Evolutionary conservation across 148 eudicot species (phyloP).

Genomic region (Talinum fruticosum): DNA sequence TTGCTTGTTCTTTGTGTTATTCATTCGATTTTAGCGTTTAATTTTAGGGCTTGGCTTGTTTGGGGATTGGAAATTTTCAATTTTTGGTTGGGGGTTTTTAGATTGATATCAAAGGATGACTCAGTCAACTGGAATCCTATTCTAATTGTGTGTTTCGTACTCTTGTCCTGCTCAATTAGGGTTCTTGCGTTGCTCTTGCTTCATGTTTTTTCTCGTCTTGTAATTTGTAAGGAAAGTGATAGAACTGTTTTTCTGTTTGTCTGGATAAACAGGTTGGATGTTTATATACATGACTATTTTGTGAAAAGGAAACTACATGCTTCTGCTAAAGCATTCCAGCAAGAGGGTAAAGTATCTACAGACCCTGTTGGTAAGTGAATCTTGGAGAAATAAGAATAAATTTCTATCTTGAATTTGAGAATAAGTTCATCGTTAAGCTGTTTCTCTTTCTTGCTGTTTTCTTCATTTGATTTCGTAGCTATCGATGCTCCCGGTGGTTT

Average conservation of each 20-base stretch:
- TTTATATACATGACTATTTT: slow-evolving; percentile 49
- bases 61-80: neutral
- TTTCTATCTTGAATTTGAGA: slow-evolving; percentile 2
- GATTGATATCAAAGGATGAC: neutral
- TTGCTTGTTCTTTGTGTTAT: slow-evolving; percentile 5
- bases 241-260: slow-evolving; percentile 9
- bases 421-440: neutral
- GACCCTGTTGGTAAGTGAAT: slow-evolving; percentile 45
- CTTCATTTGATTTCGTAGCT: slow-evolving; percentile 30
- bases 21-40: slow-evolving; percentile 3
- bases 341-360: slow-evolving; percentile 46
- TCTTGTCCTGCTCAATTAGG: slow-evolving; percentile 6
- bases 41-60: slow-evolving; percentile 20
- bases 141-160: neutral
- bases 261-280: slow-evolving; percentile 41
- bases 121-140: slow-evolving; percentile 7
- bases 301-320: slow-evolving; percentile 48
- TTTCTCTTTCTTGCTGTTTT: neutral
- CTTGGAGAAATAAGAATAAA: slow-evolving; percentile 7
- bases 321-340: slow-evolving; percentile 54
- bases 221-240: slow-evolving; percentile 10
- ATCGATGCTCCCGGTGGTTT: slow-evolving; percentile 53
- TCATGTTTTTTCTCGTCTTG: neutral
- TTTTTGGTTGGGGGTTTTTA: neutral
- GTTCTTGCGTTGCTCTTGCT: slow-evolving; percentile 6